A percentile compares a stretch with the other conserved stretches of the same genome.
Evolutionary conservation across 805 yeast genomes (phyloP).

Genomic region (Ogataea methanolica): DNA sequence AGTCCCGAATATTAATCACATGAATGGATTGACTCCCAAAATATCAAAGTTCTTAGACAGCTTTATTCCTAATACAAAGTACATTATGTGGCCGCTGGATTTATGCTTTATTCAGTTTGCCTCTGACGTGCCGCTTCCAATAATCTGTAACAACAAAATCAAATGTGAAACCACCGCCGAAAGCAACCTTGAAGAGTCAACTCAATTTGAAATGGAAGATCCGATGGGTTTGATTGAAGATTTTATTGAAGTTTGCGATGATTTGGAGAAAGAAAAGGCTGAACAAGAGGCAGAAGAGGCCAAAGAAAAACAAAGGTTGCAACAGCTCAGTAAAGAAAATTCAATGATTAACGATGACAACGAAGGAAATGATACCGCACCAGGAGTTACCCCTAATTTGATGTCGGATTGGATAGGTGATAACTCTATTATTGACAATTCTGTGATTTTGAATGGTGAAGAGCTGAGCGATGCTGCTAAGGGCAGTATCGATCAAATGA

Average conservation of each 20-base stretch:
- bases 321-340: background rate
- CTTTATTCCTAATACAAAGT: constrained; percentile 38
- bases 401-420: constrained; percentile 2
- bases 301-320: background rate
- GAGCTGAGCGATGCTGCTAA: background rate
- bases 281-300: constrained; percentile 4
- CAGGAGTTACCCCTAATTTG: background rate
- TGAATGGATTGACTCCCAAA: constrained; percentile 63
- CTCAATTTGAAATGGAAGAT: constrained; percentile 13
- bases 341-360: background rate
- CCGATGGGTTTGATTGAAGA: constrained; percentile 27
- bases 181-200: background rate
- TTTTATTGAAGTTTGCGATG: constrained; percentile 19
- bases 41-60: constrained; percentile 49
- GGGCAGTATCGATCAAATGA: no score
- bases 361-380: background rate
- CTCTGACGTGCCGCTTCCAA: constrained; percentile 13
- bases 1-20: constrained; percentile 62
- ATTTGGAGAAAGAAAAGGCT: constrained; percentile 4
- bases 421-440: background rate
- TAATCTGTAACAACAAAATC: background rate
- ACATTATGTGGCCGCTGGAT: constrained; percentile 68
- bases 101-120: constrained; percentile 58
- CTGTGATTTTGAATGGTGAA: background rate
- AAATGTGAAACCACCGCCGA: background rate